phyloP scores from a whole-genome alignment of 1,139 yeast genomes.

The Pichia inconspicua region DNA sequence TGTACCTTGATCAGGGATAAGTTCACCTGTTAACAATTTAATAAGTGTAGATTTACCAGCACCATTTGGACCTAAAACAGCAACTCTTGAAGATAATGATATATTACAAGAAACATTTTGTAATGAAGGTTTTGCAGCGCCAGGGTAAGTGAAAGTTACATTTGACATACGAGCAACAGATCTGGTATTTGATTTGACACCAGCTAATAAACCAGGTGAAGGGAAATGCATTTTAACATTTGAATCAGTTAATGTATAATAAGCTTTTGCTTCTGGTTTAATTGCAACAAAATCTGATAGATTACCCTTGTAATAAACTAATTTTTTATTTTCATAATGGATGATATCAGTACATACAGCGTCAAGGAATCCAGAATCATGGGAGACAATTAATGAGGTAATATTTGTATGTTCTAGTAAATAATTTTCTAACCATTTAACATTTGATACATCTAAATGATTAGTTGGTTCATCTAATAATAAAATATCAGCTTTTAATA shows the following conservation, averaged over 20 bases:
- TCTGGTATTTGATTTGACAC: conserved; percentile 91
- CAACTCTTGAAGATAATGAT: conserved; percentile 90
- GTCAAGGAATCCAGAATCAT: conserved; percentile 95
- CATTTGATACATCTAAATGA: conserved; percentile 92
- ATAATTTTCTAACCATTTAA: conserved; percentile 89
- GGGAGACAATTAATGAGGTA: conserved; percentile 92
- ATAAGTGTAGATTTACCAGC: conserved; percentile 97
- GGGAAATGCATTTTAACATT: conserved; percentile 97
- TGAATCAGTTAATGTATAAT: conserved; percentile 90
- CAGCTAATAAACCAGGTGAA: conserved; percentile 93
- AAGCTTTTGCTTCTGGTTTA: conserved; percentile 93
- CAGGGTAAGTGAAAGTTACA: conserved; percentile 87
- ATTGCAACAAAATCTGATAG: conserved; percentile 84
- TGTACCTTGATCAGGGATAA: conserved; percentile 75
- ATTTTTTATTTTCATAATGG: conserved; percentile 91
- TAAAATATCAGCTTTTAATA: conserved; percentile 93
- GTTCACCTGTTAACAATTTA: conserved; percentile 86
- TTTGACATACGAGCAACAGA: conserved; percentile 87
- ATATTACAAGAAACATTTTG: conserved; percentile 75
- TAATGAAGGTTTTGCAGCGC: conserved; percentile 78
- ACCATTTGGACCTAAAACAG: conserved; percentile 96
- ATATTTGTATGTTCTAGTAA: conserved; percentile 73
- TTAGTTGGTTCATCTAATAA: conserved; percentile 97
- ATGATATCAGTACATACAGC: conserved; percentile 93
- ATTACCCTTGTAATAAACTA: conserved; percentile 94